Evolutionary conservation across 2,329 filamentous ascomycete genomes (phyloP).

Genomic region (Elsinoe necatrix): DNA sequence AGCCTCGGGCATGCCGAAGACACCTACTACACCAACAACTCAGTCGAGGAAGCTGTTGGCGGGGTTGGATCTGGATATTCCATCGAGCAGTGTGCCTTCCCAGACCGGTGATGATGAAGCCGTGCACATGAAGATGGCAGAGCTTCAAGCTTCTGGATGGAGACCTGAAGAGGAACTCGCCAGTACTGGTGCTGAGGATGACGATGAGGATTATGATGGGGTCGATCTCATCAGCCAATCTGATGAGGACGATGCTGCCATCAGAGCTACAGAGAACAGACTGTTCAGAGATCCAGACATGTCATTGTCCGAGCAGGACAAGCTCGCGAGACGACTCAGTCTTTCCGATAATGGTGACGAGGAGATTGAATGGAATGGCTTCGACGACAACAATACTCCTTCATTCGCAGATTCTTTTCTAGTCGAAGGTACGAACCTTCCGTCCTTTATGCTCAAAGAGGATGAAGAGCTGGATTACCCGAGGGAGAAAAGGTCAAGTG

Average conservation of each 20-base stretch:
- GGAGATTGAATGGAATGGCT: conserved; percentile 17
- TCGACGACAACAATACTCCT: conserved; percentile 14
- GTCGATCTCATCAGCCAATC: conserved; percentile 27
- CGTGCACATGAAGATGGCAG: conserved; percentile 22
- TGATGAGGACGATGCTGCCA: conserved; percentile 22
- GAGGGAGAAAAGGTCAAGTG: conserved; percentile 16
- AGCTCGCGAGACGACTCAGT: conserved; percentile 22
- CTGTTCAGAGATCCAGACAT: conserved; percentile 17
- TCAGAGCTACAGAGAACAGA: conserved; percentile 20
- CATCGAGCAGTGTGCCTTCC: conserved; percentile 15
- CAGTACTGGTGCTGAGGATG: conserved; percentile 17
- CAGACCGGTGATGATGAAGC: conserved; percentile 19
- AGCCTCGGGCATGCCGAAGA: conserved; percentile 13
- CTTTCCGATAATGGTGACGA: conserved; percentile 22
- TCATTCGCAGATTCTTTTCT: conserved; percentile 3
- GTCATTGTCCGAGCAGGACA: conserved; percentile 20
- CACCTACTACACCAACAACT: conserved; percentile 15
- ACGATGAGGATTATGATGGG: conserved; percentile 25
- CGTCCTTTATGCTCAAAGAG: conserved; percentile 16
- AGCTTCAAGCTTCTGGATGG: conserved; percentile 20
- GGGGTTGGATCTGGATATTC: conserved; percentile 14
- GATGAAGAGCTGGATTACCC: not conserved
- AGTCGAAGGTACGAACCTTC: not conserved
- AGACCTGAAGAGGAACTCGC: conserved; percentile 20
- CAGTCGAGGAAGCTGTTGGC: conserved; percentile 14